Evolutionary conservation across 495 filamentous ascomycete species (phyloP).

Genomic region (Neurospora sp.): DNA sequence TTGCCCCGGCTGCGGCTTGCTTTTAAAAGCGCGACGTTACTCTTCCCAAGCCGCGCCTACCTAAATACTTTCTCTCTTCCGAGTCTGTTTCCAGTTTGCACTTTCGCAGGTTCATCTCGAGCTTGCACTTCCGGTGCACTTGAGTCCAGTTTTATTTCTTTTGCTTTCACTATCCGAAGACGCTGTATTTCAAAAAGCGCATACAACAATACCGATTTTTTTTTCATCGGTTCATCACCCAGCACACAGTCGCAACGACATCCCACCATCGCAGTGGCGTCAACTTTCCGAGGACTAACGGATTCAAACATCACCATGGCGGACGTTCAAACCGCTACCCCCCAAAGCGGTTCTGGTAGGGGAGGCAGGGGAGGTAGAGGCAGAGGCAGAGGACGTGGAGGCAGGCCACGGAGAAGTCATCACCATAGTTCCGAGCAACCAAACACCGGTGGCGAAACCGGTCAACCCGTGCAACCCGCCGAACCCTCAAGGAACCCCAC

Average conservation of each 20-base stretch:
- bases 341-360: slow-evolving; percentile 9
- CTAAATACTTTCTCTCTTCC: neutral
- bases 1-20: neutral
- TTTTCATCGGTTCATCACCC: neutral
- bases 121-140: neutral
- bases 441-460: neutral
- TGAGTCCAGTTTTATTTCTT: neutral
- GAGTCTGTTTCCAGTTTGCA: neutral
- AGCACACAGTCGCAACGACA: neutral
- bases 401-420: slow-evolving; percentile 4
- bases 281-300: neutral
- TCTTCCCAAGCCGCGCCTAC: neutral
- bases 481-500: neutral
- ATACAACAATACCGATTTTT: slow-evolving; percentile 4
- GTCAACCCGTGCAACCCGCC: neutral
- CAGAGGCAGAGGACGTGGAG: slow-evolving; percentile 3
- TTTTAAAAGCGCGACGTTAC: neutral
- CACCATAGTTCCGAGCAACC: neutral
- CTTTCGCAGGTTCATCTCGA: neutral
- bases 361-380: slow-evolving; percentile 14
- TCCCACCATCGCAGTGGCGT: neutral
- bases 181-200: slow-evolving; percentile 50
- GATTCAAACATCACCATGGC: slow-evolving; percentile 9
- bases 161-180: slow-evolving; percentile 23
- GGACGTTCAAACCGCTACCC: slow-evolving; percentile 2